Evolutionary conservation across 2,329 filamentous ascomycete genomes (phyloP).

Genomic region (Penicillium nordicum): DNA sequence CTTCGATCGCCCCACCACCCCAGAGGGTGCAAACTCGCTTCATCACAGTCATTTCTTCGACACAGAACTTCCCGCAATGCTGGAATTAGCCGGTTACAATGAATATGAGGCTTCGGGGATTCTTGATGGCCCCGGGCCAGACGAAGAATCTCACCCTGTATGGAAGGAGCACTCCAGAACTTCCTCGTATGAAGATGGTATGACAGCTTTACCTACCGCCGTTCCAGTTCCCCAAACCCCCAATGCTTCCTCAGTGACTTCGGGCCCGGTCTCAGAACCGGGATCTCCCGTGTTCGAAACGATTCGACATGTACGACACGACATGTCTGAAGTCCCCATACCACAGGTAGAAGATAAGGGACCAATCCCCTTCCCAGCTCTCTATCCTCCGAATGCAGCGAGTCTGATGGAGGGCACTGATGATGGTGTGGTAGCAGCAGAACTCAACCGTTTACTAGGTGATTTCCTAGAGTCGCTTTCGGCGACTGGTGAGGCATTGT

Average conservation of each 20-base stretch:
- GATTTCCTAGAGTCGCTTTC: conserved; percentile 40
- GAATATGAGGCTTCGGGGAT: conserved; percentile 52
- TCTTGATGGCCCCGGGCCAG: conserved; percentile 52
- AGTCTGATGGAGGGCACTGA: conserved; percentile 39
- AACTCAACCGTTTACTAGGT: conserved; percentile 42
- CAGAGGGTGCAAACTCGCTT: conserved; percentile 16
- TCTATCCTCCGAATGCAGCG: conserved; percentile 38
- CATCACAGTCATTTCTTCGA: conserved; percentile 37
- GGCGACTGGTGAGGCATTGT: conserved; percentile 36
- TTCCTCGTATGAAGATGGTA: conserved; percentile 11
- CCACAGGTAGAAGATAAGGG: conserved; percentile 8
- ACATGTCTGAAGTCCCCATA: conserved; percentile 2
- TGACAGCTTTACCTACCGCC: conserved; percentile 26
- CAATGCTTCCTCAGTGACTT: conserved; percentile 8
- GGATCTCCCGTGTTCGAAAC: conserved; percentile 23
- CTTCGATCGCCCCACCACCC: conserved; percentile 36
- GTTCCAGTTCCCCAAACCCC: conserved; percentile 22
- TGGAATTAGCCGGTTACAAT: conserved; percentile 48
- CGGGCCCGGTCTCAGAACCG: conserved; percentile 17
- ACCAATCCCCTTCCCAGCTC: conserved; percentile 37
- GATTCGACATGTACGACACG: conserved; percentile 16
- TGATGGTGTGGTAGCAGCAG: conserved; percentile 35
- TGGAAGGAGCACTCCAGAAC: conserved; percentile 20
- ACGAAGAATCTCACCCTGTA: conserved; percentile 48
- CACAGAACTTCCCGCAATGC: conserved; percentile 42